phyloP scores from a whole-genome alignment of 2,329 filamentous ascomycete species.

The Alternaria metachromatica region DNA sequence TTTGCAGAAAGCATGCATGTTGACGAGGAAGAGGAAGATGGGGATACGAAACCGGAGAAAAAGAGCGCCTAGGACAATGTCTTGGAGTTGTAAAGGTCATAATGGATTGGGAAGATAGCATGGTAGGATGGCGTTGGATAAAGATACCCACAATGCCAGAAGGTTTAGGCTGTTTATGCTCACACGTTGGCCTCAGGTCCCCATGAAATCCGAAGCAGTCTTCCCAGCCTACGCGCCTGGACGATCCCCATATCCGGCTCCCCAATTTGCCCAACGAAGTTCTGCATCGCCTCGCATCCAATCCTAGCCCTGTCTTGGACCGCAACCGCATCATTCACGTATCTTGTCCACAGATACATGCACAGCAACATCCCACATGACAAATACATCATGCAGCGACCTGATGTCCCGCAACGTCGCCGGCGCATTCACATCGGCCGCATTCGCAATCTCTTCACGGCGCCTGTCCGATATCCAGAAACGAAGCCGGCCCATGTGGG shows the following conservation, averaged over 20 bases:
- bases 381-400: conserved; percentile 34
- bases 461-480: neutral
- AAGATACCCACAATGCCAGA: neutral
- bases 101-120: neutral
- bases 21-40: conserved; percentile 16
- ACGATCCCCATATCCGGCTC: neutral
- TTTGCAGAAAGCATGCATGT: conserved; percentile 66
- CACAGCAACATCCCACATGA: conserved; percentile 35
- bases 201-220: neutral
- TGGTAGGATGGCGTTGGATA: neutral
- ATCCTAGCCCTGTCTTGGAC: conserved; percentile 1
- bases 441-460: neutral
- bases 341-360: conserved; percentile 31
- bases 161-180: neutral
- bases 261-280: neutral
- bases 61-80: neutral
- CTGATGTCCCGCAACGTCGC: conserved; percentile 21
- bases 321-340: conserved; percentile 28
- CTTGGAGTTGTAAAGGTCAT: neutral
- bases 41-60: neutral
- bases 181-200: neutral
- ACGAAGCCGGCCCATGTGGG: neutral
- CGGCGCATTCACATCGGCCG: neutral
- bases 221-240: neutral
- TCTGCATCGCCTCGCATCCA: neutral